Evolutionary conservation across 495 filamentous ascomycete species (phyloP), one percentile per base, ranked within the genome.

Genomic region (Stereocaulon alpinum): DNA sequence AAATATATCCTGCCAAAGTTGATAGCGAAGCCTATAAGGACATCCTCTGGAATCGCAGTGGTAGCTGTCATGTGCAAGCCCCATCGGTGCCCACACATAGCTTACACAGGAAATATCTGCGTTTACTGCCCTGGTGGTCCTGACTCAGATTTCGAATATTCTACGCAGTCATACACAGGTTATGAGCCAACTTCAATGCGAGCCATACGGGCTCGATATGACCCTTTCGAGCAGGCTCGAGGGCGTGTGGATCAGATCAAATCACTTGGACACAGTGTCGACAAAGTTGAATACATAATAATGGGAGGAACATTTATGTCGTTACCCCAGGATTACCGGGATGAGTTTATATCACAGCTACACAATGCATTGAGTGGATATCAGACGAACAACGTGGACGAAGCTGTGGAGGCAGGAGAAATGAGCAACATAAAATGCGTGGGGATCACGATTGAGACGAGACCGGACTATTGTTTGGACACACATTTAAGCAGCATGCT

Each of bases 241-340:
- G 93, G 93, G 37, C 83, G 93, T 47, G 93, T 98, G 24, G 94
- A 97, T 63, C 93, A 98, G 75, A 87, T 98, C 69, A 93, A 94
- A 69, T 82, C 87, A 5, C 76, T 98, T 18, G 93, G 93, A 1
- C 93, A 98, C 73, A 94, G 88, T 59, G 93, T 98, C 37, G 93
- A 98, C 72, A 98, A 98, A 68, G 93, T 98, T 3, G 93, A 98
- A 74, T 98, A 96, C 69, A 98, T 98, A 68, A 95, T 98, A 64
- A 98, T 98, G 93, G 93, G 93, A 59, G 93, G 93, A 59, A 98
- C 93, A 1, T 98, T 98, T 71, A 97, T 98, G 93, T 96, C 91
- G 0, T 73, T 98, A 17, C 82, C 93, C 4, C 83, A 90, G 66
- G 81, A 83, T 12, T 97, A 98, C 69, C 78, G 93, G 32, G 87